A percentile compares a stretch with the other conserved stretches of the same genome.
Conservation (phyloP, 1,284 basidiomycete genomes). For the Austropuccinia psidii region DNA sequence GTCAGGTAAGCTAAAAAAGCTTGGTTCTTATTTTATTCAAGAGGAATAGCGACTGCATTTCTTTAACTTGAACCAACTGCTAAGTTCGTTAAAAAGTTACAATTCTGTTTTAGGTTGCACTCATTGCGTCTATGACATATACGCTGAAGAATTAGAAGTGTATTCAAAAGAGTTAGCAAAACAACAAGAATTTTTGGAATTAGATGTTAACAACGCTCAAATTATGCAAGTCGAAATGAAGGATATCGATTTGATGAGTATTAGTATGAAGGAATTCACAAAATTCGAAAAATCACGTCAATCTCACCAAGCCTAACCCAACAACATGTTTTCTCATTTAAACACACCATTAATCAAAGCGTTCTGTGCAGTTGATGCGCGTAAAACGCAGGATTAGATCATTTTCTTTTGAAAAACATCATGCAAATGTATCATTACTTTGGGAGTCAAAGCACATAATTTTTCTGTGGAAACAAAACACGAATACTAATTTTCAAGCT, state of each 20-base stretch:
- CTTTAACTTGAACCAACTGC: neutral
- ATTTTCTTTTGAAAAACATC: no score
- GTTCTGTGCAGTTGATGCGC: no score
- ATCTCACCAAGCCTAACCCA: no score
- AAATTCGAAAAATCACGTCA: neutral
- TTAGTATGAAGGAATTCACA: conserved; percentile 4
- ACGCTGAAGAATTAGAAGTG: conserved; percentile 43
- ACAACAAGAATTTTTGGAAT: neutral
- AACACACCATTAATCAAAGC: no score
- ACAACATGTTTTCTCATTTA: no score
- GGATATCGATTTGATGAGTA: neutral
- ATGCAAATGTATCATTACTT: no score
- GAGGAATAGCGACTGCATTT: neutral
- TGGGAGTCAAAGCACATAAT: no score
- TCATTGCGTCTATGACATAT: conserved; percentile 46
- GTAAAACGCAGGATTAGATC: no score
- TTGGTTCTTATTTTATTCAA: neutral
- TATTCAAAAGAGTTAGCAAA: conserved; percentile 5
- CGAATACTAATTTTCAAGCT: no score
- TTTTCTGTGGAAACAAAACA: no score
- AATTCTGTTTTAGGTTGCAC: conserved; percentile 41
- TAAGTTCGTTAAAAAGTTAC: neutral
- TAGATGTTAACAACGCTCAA: neutral
- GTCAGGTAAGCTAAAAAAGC: conserved; percentile 38
- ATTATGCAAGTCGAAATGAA: neutral